Conservation (phyloP, 305 asterid species). For the Fraxinus platypoda region DNA sequence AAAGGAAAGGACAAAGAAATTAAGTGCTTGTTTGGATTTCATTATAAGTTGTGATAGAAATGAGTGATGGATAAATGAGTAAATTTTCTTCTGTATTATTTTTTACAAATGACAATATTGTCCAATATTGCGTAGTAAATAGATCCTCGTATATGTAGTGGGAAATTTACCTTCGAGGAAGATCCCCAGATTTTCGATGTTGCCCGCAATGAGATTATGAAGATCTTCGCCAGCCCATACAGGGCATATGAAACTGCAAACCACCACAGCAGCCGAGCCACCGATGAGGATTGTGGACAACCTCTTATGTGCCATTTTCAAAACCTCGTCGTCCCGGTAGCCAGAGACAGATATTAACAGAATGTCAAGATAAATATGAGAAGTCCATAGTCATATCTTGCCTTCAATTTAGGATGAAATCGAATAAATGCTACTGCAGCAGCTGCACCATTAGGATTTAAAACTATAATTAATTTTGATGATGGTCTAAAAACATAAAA, state of each 20-base stretch:
- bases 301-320: slow-evolving; percentile 40
- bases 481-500: not conserved
- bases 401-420: slow-evolving; percentile 48
- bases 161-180: slow-evolving; percentile 44
- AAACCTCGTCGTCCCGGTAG: slow-evolving; percentile 39
- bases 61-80: not conserved
- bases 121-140: not conserved
- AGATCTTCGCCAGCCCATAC: slow-evolving; percentile 70
- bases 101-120: not conserved
- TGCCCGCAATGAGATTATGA: slow-evolving; percentile 44
- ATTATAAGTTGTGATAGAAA: not conserved
- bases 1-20: not conserved
- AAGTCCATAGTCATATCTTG: slow-evolving; percentile 55
- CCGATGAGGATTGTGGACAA: slow-evolving; percentile 50
- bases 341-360: slow-evolving; percentile 50
- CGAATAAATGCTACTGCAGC: slow-evolving; percentile 34
- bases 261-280: slow-evolving; percentile 28
- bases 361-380: slow-evolving; percentile 55
- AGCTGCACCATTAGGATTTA: slow-evolving; percentile 34
- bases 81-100: not conserved
- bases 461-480: not conserved
- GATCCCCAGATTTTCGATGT: slow-evolving; percentile 39
- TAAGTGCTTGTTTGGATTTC: not conserved
- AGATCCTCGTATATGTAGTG: not conserved
- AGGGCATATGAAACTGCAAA: slow-evolving; percentile 42